These are phyloP conservation scores for Takashimella tepidaria DNA, from an alignment of 1,284 basidiomycete species.

Conservation along the genomic window DNA sequence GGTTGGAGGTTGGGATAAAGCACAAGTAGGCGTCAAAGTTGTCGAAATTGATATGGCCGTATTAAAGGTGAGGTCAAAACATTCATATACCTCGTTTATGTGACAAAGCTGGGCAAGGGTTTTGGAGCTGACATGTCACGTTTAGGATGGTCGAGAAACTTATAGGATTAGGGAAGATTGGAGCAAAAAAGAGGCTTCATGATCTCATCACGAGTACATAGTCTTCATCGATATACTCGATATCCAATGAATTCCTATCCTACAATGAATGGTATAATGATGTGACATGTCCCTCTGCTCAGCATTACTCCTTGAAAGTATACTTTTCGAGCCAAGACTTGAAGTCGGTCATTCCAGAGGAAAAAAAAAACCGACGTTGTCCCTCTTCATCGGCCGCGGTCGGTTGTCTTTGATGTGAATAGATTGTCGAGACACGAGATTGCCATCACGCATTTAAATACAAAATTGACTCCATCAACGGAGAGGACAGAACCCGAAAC, in stretches of 20 bases:
- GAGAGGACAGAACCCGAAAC: no score
- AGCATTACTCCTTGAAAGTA: not conserved
- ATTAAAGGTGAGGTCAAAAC: slow-evolving; percentile 22
- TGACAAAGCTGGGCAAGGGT: no score
- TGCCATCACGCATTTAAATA: no score
- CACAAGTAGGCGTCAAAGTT: slow-evolving; percentile 16
- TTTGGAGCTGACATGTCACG: not conserved
- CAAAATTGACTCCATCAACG: no score
- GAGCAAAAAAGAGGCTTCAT: not conserved
- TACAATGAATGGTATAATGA: no score
- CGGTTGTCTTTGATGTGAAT: no score
- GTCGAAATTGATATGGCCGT: slow-evolving; percentile 30
- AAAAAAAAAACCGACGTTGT: not conserved
- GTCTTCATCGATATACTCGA: no score
- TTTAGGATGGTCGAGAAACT: slow-evolving; percentile 26
- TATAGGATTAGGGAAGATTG: slow-evolving; percentile 41
- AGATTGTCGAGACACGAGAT: no score
- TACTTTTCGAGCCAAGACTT: not conserved
- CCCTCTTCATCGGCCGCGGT: not conserved
- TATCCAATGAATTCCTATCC: no score
- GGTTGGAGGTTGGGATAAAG: slow-evolving; percentile 16
- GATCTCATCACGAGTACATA: not conserved
- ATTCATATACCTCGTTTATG: not conserved
- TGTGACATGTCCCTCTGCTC: no score
- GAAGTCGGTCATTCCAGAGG: not conserved